These are phyloP conservation scores for Fusarium clavum DNA, from an alignment of 2,329 filamentous ascomycete genomes.

Conservation along the genomic window DNA sequence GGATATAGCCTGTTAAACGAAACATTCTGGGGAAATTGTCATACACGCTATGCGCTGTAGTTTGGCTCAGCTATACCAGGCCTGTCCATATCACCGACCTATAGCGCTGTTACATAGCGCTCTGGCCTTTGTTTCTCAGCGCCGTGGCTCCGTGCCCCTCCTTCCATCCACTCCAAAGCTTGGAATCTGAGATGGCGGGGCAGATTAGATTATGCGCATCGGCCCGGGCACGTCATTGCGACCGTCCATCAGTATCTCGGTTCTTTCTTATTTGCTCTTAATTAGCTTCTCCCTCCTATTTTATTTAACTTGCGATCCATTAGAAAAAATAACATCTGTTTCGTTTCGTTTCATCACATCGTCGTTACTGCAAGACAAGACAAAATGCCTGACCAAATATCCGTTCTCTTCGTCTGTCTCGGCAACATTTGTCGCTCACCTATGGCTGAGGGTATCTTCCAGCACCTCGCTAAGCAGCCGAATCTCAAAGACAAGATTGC, in stretches of 20 bases:
- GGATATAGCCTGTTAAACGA: not conserved
- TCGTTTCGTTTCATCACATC: not conserved
- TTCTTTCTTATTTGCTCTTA: constrained; percentile 20
- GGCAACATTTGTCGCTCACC: constrained; percentile 96
- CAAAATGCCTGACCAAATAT: constrained; percentile 62
- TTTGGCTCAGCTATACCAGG: constrained; percentile 15
- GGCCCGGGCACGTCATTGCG: constrained; percentile 44
- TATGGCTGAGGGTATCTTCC: constrained; percentile 97
- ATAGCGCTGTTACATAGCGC: not conserved
- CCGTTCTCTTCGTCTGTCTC: constrained; percentile 93
- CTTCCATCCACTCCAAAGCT: constrained; percentile 37
- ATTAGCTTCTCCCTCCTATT: constrained; percentile 1
- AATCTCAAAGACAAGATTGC: constrained; percentile 70
- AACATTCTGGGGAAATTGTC: not conserved
- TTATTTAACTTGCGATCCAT: constrained; percentile 1
- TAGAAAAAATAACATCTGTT: not conserved
- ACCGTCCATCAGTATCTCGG: constrained; percentile 35
- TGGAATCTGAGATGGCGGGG: constrained; percentile 44
- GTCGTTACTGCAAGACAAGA: not conserved
- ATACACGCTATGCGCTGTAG: not conserved
- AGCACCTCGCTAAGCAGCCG: constrained; percentile 71
- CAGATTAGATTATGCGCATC: constrained; percentile 42
- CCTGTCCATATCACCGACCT: constrained; percentile 24
- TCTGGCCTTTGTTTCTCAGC: not conserved
- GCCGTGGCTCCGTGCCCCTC: constrained; percentile 11